phyloP scores from a whole-genome alignment of 2,329 filamentous ascomycete genomes.

The Chrysoporthe austroafricana region DNA sequence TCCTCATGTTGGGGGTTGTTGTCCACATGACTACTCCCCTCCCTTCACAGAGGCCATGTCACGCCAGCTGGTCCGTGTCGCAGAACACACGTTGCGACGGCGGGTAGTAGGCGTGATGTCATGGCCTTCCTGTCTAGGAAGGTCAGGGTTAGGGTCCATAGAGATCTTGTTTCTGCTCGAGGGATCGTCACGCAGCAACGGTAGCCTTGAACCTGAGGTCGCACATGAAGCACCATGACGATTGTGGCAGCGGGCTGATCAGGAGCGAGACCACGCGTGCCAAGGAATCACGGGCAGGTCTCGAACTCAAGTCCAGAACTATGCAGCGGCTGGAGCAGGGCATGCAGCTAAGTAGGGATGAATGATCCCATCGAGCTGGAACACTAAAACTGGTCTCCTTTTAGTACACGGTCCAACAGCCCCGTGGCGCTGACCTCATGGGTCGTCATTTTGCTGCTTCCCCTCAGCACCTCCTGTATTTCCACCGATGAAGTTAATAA shows the following conservation, averaged over 20 bases:
- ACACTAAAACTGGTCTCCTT: not conserved
- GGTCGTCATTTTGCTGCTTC: constrained; percentile 7
- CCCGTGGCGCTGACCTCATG: constrained; percentile 11
- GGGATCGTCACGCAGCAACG: not conserved
- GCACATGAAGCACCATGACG: not conserved
- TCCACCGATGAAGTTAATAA: too few relatives aligned
- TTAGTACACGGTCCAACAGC: not conserved
- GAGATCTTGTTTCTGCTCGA: not conserved
- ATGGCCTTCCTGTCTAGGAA: not conserved
- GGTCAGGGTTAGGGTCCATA: not conserved
- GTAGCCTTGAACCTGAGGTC: not conserved
- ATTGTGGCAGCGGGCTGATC: not conserved
- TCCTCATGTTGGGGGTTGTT: not conserved
- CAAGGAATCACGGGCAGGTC: too few relatives aligned
- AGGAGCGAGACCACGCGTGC: not conserved
- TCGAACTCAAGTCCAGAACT: not conserved
- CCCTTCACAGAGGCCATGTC: not conserved
- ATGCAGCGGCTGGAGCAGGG: not conserved
- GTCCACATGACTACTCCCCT: not conserved
- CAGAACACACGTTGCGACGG: not conserved
- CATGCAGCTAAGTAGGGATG: not conserved
- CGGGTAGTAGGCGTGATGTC: not conserved
- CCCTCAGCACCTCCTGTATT: too few relatives aligned
- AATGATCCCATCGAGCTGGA: constrained; percentile 1
- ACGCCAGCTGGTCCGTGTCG: not conserved